Percentiles rank a stretch among this genome's conserved stretches.
Evolutionary conservation across 1,284 basidiomycete species (phyloP).

Genomic region (Abortiporus biennis): DNA sequence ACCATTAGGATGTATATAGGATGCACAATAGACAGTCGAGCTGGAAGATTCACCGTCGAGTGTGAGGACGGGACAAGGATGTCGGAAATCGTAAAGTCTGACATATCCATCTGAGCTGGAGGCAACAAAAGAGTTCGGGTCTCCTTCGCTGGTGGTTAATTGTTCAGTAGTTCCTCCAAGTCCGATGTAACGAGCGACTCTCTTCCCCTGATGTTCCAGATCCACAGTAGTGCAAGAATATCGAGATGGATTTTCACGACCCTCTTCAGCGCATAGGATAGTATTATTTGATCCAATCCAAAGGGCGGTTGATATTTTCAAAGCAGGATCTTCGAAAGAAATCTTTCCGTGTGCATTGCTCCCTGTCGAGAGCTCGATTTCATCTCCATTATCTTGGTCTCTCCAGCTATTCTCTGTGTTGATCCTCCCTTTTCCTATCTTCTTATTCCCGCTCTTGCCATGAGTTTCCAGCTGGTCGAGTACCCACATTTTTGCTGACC

Average conservation of each 20-base stretch:
- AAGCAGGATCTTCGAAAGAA: constrained; percentile 16
- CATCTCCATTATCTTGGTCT: constrained; percentile 20
- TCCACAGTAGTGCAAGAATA: constrained; percentile 26
- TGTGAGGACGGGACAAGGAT: constrained; percentile 19
- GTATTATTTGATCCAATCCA: constrained; percentile 22
- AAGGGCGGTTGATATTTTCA: constrained; percentile 17
- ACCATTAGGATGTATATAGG: constrained; percentile 21
- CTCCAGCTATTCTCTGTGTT: constrained; percentile 19
- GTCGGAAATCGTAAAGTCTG: constrained; percentile 32
- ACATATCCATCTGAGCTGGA: constrained; percentile 30
- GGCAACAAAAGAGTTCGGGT: constrained; percentile 31
- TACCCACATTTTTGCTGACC: constrained; percentile 27
- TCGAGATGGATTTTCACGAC: constrained; percentile 3
- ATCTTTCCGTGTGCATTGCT: constrained; percentile 19
- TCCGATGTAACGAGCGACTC: constrained; percentile 29
- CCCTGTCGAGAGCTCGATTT: constrained; percentile 29
- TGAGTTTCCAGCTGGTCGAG: constrained; percentile 28
- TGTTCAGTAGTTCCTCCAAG: constrained; percentile 27
- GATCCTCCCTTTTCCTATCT: constrained; percentile 21
- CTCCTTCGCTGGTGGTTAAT: constrained; percentile 28
- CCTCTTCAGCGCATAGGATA: constrained; percentile 17
- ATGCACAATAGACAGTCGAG: constrained; percentile 13
- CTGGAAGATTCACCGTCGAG: constrained; percentile 14
- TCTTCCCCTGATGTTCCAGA: constrained; percentile 25
- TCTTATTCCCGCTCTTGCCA: constrained; percentile 12